Evolutionary conservation across 805 yeast species (phyloP).

Genomic region (Maudiozyma serrabonitensis): DNA sequence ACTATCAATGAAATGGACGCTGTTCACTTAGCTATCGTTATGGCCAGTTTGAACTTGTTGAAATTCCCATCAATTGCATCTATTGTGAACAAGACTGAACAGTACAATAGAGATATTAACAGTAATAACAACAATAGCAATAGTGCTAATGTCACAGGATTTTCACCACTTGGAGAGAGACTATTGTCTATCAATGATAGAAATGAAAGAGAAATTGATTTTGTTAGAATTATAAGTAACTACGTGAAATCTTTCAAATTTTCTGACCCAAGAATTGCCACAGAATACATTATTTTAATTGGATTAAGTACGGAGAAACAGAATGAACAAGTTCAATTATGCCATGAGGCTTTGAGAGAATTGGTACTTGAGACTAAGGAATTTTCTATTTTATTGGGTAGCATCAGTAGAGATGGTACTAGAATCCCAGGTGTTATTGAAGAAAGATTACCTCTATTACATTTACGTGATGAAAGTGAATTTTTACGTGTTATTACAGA

Average conservation of each 20-base stretch:
- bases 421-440: slow-evolving; percentile 80
- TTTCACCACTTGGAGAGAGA: not conserved
- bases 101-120: not conserved
- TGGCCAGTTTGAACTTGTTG: slow-evolving; percentile 63
- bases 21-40: slow-evolving; percentile 78
- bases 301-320: slow-evolving; percentile 40
- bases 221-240: slow-evolving; percentile 62
- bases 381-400: slow-evolving; percentile 75
- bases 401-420: slow-evolving; percentile 63
- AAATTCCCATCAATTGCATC: slow-evolving; percentile 7
- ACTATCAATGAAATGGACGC: slow-evolving; percentile 69
- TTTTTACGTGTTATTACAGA: slow-evolving; percentile 68
- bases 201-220: slow-evolving; percentile 31
- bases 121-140: slow-evolving; percentile 12
- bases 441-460: slow-evolving; percentile 56
- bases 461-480: slow-evolving; percentile 47
- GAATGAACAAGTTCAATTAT: slow-evolving; percentile 41
- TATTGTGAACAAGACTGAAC: slow-evolving; percentile 4
- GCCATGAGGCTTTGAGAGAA: slow-evolving; percentile 75
- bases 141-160: not conserved
- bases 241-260: slow-evolving; percentile 76
- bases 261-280: slow-evolving; percentile 82
- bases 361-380: slow-evolving; percentile 80
- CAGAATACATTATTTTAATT: slow-evolving; percentile 74
- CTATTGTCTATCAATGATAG: slow-evolving; percentile 16